Base-by-base conservation (phyloP, 495 filamentous ascomycete species). In the Mycothermus thermophilus region DNA sequence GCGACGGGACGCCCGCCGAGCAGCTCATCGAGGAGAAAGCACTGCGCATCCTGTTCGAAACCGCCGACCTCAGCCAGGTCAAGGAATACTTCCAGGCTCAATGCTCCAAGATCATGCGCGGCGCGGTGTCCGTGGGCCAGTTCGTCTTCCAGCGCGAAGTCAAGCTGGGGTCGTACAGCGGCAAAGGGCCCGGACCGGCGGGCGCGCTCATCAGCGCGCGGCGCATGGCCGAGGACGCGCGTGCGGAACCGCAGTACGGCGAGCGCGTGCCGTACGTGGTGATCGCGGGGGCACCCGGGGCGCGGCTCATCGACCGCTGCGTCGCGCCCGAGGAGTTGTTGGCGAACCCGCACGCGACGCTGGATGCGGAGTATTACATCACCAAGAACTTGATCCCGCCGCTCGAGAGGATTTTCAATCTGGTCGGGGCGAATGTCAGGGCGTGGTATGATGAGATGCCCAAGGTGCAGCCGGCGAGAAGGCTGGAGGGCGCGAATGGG, bases 291-390 rank as follows among this genome's bases (percentile, higher is more conserved):
- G 82, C 79, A 0, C 87, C 92, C 1, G 86, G 85, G 0, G 77
- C 85, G 23, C 64, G 82, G 34, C 67, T 97, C 5, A 75, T 92
- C 43, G 90, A 95, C 58, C 80, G 90, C 13, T 93, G 84, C 51
- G 79, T 97, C 0, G 68, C 81, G 27, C 90, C 92, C 0, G 83
- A 94, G 52, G 71, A 70, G 15, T 67, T 96, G n/a, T 61, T 96
- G 2, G 59, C 73, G 24, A 79, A 80, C 38, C 72, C 79, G 14
- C 69, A 82, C 37, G 64, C 77, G n/a, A 75, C 83, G 42, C 67
- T 97, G n/a, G 90, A 97, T 48, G 73, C 87, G 0, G 86, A 94
- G 47, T 97, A 97, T 57, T 97, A 97, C 57, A 96, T 96, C 44
- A 70, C 70, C 6, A 96, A 94, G 63, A 95, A 94, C 48, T 48